phyloP scores from a whole-genome alignment of 2,329 filamentous ascomycete genomes.

The Colletotrichum sp. region DNA sequence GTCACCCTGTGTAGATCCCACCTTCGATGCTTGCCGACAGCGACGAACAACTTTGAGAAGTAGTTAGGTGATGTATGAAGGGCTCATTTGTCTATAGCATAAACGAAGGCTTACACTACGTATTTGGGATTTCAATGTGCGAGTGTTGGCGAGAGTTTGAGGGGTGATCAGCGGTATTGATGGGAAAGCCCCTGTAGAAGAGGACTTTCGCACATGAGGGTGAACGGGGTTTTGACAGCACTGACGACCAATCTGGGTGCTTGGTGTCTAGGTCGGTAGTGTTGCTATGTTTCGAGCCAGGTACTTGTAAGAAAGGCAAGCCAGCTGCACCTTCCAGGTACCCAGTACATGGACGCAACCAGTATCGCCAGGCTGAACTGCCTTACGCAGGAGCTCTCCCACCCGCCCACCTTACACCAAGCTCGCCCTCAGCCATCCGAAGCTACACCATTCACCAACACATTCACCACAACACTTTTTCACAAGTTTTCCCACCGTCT shows the following conservation, averaged over 20 bases:
- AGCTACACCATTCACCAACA: slow-evolving; percentile 16
- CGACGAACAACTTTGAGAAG: background rate
- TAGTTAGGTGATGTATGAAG: background rate
- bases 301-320: background rate
- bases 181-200: background rate
- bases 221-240: background rate
- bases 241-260: background rate
- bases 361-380: slow-evolving; percentile 47
- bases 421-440: slow-evolving; percentile 24
- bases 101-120: background rate
- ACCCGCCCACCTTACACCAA: slow-evolving; percentile 26
- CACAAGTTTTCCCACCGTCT: background rate
- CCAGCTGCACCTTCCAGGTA: background rate
- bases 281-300: background rate
- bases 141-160: background rate
- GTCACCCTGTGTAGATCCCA: background rate
- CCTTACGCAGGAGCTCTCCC: slow-evolving; percentile 40
- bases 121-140: background rate
- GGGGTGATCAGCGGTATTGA: background rate
- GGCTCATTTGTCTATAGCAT: background rate
- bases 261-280: background rate
- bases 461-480: background rate
- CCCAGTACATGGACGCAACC: slow-evolving; percentile 6
- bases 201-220: background rate
- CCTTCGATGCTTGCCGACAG: background rate